Conservation (phyloP, 1,284 basidiomycete genomes). For the Heliocybe sulcata region DNA sequence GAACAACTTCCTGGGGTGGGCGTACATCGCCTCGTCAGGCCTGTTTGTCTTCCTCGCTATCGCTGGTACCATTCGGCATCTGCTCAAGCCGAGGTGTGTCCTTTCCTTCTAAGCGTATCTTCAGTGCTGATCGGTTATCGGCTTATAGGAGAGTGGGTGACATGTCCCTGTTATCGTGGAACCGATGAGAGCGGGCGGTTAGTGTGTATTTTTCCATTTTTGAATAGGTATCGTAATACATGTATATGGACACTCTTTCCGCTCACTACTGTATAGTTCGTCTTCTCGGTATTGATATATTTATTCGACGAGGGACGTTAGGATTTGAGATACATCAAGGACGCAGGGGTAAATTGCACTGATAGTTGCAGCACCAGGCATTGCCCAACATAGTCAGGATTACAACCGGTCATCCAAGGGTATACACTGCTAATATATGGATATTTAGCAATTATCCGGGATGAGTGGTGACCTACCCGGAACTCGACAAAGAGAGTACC, state of each 20-base stretch:
- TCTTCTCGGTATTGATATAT: no score
- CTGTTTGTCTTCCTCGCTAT: conserved; percentile 87
- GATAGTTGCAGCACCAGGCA: no score
- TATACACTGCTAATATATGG: neutral
- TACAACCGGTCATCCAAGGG: neutral
- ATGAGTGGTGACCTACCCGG: conserved; percentile 47
- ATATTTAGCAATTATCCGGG: neutral
- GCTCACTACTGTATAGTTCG: no score
- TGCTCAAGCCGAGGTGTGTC: conserved; percentile 85
- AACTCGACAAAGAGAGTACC: conserved; percentile 75
- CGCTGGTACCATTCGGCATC: conserved; percentile 84
- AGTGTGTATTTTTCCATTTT: no score
- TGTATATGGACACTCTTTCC: no score
- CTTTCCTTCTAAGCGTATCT: conserved; percentile 21
- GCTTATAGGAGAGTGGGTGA: conserved; percentile 63
- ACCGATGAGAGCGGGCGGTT: conserved; percentile 32
- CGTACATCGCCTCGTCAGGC: conserved; percentile 86
- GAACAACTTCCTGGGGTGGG: conserved; percentile 96
- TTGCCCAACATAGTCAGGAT: no score
- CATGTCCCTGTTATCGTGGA: conserved; percentile 86
- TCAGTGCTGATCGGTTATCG: conserved; percentile 1
- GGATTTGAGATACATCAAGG: no score
- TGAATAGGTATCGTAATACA: no score
- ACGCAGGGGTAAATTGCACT: no score
- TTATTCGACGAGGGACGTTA: no score